Base-by-base conservation (phyloP, 1,284 basidiomycete genomes). In the Ceratobasidium sp. region DNA sequence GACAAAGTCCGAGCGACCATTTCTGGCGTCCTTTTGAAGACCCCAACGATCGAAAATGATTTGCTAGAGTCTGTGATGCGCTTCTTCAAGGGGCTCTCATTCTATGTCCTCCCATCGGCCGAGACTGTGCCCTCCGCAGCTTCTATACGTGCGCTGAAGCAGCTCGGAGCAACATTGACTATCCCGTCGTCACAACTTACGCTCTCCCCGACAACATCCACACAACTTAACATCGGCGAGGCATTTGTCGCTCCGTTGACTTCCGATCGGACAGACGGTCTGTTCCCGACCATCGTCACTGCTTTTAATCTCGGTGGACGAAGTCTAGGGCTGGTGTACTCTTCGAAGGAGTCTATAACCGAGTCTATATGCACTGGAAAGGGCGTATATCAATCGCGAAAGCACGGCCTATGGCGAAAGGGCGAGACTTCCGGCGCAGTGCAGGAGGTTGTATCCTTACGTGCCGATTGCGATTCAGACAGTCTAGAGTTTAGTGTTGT, bases 371-470 rank as follows among this genome's bases (percentile, higher is more conserved):
- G 90, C 62, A 93, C 95, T 1, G 95, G 96, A 44, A 93, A 92
- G 79, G 98, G 97, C 33, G 93, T 98, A 48, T 99, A 99, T 83
- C 96, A 99, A 82, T 98, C 96, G 22, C 91, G 98, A 77, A 96
- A 96, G 80, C 95, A 97, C 81, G 97, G 97, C 8, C 85, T 99
- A 22, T 99, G 98, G 98, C 88, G 94, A 76, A 99, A 99, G 83
- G 98, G 98, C 29, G 97, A 95, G 83, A 98, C 96, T 0, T 96
- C 94, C 24, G 98, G 98, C 29, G 93, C 97, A 9, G 96, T 93
- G 0, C 98, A 99, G 81, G 89, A 94, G 48, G 89, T 99, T 71
- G 86, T 96, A 22, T 87, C 89, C 78, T 93, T 99, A 78, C 88
- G 91, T 29, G 83, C 93, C 47, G 98, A 99, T 83, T 99, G 98